These are phyloP conservation scores for Coemansia guatemalensis DNA, from an alignment of 192 early-diverging fungal species.

Conservation along the genomic window DNA sequence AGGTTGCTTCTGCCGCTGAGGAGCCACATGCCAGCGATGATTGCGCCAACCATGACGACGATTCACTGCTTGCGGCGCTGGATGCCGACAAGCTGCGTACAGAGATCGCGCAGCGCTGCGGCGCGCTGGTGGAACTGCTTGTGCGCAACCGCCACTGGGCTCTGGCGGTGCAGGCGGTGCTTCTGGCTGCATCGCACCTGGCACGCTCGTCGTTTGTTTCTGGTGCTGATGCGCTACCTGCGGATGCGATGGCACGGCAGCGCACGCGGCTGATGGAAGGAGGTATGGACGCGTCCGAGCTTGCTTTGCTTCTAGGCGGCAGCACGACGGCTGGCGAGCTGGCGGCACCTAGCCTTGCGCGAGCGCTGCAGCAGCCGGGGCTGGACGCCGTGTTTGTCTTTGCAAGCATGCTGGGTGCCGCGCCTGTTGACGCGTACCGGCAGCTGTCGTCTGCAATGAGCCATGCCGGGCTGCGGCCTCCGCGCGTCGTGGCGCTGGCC, in stretches of 20 bases:
- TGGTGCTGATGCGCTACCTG: not conserved
- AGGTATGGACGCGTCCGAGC: constrained; percentile 29
- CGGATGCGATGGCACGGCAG: constrained; percentile 8
- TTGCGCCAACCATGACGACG: constrained; percentile 1
- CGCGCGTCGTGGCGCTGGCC: constrained; percentile 50
- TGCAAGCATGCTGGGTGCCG: constrained; percentile 34
- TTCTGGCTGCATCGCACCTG: constrained; percentile 33
- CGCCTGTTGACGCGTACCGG: constrained; percentile 32
- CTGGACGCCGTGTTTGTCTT: constrained; percentile 42
- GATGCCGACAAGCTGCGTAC: constrained; percentile 20
- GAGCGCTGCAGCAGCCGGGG: constrained; percentile 44
- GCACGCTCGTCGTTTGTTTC: constrained; percentile 34
- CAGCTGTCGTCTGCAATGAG: constrained; percentile 44
- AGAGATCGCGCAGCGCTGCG: constrained; percentile 23
- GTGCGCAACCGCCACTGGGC: constrained; percentile 42
- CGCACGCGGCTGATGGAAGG: constrained; percentile 28
- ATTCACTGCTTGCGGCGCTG: constrained; percentile 3
- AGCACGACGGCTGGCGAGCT: not conserved
- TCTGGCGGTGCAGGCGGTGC: constrained; percentile 33
- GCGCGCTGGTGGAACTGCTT: constrained; percentile 26
- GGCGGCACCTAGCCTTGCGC: constrained; percentile 19
- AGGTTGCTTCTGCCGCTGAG: not conserved
- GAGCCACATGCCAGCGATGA: not conserved
- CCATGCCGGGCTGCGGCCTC: constrained; percentile 33
- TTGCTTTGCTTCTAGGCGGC: constrained; percentile 18